These are phyloP conservation scores for Telopea speciosissima DNA, from an alignment of 177 flowering plant species.

Conservation along the genomic window DNA sequence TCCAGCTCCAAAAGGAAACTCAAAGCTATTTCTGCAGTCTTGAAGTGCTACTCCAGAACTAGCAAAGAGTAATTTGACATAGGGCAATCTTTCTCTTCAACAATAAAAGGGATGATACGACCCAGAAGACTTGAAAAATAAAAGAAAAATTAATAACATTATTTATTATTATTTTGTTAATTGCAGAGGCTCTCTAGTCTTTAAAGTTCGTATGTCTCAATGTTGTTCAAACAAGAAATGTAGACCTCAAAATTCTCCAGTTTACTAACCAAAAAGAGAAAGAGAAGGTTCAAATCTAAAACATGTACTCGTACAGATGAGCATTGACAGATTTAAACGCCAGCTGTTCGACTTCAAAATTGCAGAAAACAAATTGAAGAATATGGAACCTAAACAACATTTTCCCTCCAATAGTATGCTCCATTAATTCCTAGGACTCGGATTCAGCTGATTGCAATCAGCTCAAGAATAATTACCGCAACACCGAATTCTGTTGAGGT, in stretches of 20 bases:
- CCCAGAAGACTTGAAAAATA: too few species aligned
- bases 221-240: background rate
- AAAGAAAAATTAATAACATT: too few species aligned
- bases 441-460: background rate
- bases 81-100: too few species aligned
- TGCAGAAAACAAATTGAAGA: background rate
- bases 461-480: background rate
- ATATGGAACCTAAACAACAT: background rate
- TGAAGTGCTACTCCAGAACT: too few species aligned
- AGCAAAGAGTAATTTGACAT: too few species aligned
- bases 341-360: background rate
- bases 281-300: background rate
- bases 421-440: constrained; percentile 1
- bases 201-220: too few species aligned
- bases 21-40: too few species aligned
- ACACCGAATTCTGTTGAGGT: background rate
- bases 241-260: background rate
- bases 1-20: too few species aligned
- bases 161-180: too few species aligned
- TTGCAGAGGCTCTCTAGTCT: too few species aligned
- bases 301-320: background rate
- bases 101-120: too few species aligned
- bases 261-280: background rate
- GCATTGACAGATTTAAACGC: background rate
- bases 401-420: constrained; percentile 7